A percentile compares a stretch with the other conserved stretches of the same genome.
Evolutionary conservation across 176 grass and related monocot genomes (phyloP).

Genomic region (Poa annua): DNA sequence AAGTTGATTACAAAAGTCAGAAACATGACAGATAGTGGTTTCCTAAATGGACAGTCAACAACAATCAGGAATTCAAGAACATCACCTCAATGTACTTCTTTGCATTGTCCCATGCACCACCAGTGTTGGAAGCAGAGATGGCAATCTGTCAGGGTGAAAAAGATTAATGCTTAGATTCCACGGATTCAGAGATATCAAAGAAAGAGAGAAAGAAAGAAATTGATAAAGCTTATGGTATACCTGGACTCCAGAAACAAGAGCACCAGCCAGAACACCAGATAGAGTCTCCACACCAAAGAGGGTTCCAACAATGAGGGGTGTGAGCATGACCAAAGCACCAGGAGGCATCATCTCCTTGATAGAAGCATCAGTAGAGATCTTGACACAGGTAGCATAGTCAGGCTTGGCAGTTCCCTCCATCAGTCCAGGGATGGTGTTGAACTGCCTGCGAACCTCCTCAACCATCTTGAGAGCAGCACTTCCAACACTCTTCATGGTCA

Average conservation of each 20-base stretch:
- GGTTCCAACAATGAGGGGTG: slow-evolving; percentile 83
- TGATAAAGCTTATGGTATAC: not conserved
- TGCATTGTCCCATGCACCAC: slow-evolving; percentile 91
- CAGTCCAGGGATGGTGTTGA: slow-evolving; percentile 80
- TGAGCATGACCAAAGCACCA: slow-evolving; percentile 84
- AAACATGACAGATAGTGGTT: not conserved
- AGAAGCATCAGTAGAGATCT: slow-evolving; percentile 95
- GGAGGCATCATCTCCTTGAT: slow-evolving; percentile 97
- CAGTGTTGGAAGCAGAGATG: slow-evolving; percentile 90
- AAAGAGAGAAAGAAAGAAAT: not conserved
- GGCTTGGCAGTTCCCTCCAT: slow-evolving; percentile 83
- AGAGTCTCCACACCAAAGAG: slow-evolving; percentile 87
- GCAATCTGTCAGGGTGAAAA: slow-evolving; percentile 57
- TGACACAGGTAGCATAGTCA: slow-evolving; percentile 89
- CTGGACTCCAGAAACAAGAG: slow-evolving; percentile 93
- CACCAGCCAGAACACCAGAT: slow-evolving; percentile 85
- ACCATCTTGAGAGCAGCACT: slow-evolving; percentile 89
- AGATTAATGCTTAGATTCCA: slow-evolving; percentile 10
- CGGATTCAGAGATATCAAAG: not conserved
- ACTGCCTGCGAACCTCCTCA: slow-evolving; percentile 92
- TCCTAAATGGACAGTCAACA: not conserved
- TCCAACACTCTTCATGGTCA: slow-evolving; percentile 97
- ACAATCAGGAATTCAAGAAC: not conserved
- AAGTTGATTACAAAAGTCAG: slow-evolving; percentile 18
- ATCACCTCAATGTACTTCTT: slow-evolving; percentile 96